These are phyloP conservation scores for Agaricus sinodeliciosus DNA, from an alignment of 768 basidiomycete species.

Conservation along the genomic window DNA sequence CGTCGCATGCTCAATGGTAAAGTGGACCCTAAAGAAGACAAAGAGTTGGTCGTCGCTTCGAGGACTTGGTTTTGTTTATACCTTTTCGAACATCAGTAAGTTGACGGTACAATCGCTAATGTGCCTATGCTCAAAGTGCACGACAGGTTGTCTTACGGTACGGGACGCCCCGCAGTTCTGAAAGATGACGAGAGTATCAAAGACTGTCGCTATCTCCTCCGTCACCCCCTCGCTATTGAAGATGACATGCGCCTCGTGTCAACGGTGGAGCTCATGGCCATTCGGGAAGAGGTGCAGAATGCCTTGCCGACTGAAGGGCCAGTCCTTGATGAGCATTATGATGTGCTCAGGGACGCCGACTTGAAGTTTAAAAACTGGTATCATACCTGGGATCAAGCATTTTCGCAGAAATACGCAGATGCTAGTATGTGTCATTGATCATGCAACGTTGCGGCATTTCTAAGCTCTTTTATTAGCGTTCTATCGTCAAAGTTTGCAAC, in stretches of 20 bases:
- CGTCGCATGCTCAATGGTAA: slow-evolving; percentile 72
- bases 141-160: slow-evolving; percentile 87
- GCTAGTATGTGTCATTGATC: slow-evolving; percentile 43
- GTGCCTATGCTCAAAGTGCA: not conserved
- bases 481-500: slow-evolving; percentile 83
- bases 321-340: slow-evolving; percentile 66
- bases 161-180: slow-evolving; percentile 86
- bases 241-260: slow-evolving; percentile 95
- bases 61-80: slow-evolving; percentile 93
- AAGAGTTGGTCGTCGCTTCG: slow-evolving; percentile 72
- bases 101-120: slow-evolving; percentile 12
- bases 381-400: slow-evolving; percentile 68
- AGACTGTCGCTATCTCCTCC: slow-evolving; percentile 71
- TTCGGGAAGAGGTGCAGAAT: slow-evolving; percentile 83
- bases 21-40: slow-evolving; percentile 53
- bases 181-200: slow-evolving; percentile 90
- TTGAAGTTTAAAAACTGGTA: slow-evolving; percentile 79
- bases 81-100: slow-evolving; percentile 91
- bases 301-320: slow-evolving; percentile 72
- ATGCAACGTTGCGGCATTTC: not conserved
- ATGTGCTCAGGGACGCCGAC: slow-evolving; percentile 67
- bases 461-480: slow-evolving; percentile 43
- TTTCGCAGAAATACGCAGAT: slow-evolving; percentile 78
- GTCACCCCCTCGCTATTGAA: slow-evolving; percentile 84
- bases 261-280: slow-evolving; percentile 87